These are phyloP conservation scores for Pterocarpus santalinus DNA, from an alignment of 306 rosid genomes.

Conservation along the genomic window DNA sequence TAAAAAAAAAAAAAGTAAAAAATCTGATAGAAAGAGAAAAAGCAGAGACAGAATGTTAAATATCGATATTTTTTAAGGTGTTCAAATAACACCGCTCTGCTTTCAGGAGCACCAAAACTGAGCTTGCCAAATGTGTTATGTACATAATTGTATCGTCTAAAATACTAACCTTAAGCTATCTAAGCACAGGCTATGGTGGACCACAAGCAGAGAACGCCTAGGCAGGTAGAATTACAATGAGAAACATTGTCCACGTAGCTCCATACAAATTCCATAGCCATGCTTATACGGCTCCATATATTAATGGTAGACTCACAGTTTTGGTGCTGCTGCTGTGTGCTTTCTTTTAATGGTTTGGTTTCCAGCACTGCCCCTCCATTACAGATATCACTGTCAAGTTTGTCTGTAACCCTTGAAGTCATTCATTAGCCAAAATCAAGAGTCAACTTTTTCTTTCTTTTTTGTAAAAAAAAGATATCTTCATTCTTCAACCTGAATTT, in stretches of 20 bases:
- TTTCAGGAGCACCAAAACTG: conserved; percentile 1
- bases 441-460: conserved; percentile 3
- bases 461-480: neutral
- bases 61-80: too few relatives aligned
- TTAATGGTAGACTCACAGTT: conserved; percentile 16
- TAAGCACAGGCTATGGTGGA: conserved; percentile 30
- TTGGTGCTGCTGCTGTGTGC: conserved; percentile 12
- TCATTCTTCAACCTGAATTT: conserved; percentile 36
- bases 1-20: too few relatives aligned
- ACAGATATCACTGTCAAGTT: conserved; percentile 8
- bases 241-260: conserved; percentile 15
- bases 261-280: conserved; percentile 17
- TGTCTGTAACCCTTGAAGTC: neutral
- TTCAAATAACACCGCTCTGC: too few relatives aligned
- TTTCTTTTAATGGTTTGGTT: conserved; percentile 21
- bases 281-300: neutral
- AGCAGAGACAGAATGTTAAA: too few relatives aligned
- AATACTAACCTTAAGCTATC: conserved; percentile 3
- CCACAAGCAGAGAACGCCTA: neutral
- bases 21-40: neutral
- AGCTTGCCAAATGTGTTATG: neutral
- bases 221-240: conserved; percentile 9
- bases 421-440: conserved; percentile 21
- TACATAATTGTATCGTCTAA: neutral
- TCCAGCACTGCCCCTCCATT: conserved; percentile 24